Base-by-base conservation (phyloP, 331 rosid genomes). In the Rosa hybrid region DNA sequence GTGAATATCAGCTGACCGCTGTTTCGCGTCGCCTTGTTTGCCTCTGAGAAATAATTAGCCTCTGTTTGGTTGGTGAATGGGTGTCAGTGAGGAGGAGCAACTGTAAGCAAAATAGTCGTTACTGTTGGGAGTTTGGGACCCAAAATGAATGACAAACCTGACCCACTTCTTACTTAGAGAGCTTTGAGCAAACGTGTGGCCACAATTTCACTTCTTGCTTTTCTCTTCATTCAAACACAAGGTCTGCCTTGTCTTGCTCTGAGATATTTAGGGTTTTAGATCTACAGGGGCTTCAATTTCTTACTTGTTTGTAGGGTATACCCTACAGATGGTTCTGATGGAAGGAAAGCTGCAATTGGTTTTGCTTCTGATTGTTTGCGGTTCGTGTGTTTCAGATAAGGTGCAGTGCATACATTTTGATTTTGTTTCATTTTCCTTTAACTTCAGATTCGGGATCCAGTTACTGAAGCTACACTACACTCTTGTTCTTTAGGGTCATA, bases 361-460 rank as follows among this genome's bases (percentile, higher is more conserved):
- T 65, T 17, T 83, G 30, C 70, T 80, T 76, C 77, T 85, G 70
- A 41, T 79, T 77, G 8, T 46, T 44, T 57, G 76, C 39, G 48
- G 78, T 59, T 79, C 57, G 23, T 46, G 78, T 68, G 80, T 83
- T 67, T 82, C 86, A 17, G 78, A 76, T 65, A 79, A 56, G 84
- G 88, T 86, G 44, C 49, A 10, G 3, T 48, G 46, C 23, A 21
- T 39, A 2, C 18, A 6, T 21, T 34, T 46, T 21, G 3, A 14
- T 56, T 54, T n/a, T 39, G 5, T 44, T 78, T 21, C 12, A 11
- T 48, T 76, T 49, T 9, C 0, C 27, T 56, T 30, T 72, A 4
- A 21, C 9, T 77, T 21, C 57, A 20, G n/a, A 48, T 25, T 78
- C 67, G 42, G 53, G 42, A 73, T 57, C n/a, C 23, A 46, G 68